Evolutionary conservation across 495 filamentous ascomycete genomes (phyloP).

Genomic region (Rusavskia elegans): DNA sequence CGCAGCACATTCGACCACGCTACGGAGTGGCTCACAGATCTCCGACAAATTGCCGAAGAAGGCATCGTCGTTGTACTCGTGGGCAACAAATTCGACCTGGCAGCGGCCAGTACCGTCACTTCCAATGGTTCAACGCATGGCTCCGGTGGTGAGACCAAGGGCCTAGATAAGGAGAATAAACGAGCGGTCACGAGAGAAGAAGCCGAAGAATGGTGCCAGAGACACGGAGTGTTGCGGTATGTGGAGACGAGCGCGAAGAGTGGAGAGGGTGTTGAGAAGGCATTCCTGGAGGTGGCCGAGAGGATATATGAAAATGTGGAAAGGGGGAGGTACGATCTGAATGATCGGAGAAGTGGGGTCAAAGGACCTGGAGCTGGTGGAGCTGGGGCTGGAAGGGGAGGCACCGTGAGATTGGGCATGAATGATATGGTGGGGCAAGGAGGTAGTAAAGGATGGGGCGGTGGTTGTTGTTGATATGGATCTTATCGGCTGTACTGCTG

Average conservation of each 20-base stretch:
- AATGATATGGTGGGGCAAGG: conserved; percentile 36
- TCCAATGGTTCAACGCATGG: background rate
- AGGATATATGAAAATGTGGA: conserved; percentile 92
- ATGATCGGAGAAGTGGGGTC: conserved; percentile 86
- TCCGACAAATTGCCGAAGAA: conserved; percentile 83
- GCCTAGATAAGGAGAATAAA: conserved; percentile 35
- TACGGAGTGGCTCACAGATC: conserved; percentile 80
- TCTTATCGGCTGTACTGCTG: background rate
- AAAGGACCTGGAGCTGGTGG: conserved; percentile 53
- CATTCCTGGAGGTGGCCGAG: conserved; percentile 85
- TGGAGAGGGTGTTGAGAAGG: conserved; percentile 80
- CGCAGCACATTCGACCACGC: conserved; percentile 71
- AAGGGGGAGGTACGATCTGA: conserved; percentile 81
- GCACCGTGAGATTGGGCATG: conserved; percentile 41
- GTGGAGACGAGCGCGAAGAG: conserved; percentile 94
- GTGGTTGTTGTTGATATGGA: conserved; percentile 30
- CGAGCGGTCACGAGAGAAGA: conserved; percentile 64
- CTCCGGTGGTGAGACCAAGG: background rate
- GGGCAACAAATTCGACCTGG: conserved; percentile 84
- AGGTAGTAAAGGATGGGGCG: conserved; percentile 22
- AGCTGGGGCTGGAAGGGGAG: conserved; percentile 18
- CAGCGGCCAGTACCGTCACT: conserved; percentile 19
- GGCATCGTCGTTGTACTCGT: conserved; percentile 88
- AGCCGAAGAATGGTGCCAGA: conserved; percentile 72
- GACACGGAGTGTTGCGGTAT: conserved; percentile 72